Conservation (phyloP, 2,329 filamentous ascomycete genomes). For the Diaporthe citriasiana region DNA sequence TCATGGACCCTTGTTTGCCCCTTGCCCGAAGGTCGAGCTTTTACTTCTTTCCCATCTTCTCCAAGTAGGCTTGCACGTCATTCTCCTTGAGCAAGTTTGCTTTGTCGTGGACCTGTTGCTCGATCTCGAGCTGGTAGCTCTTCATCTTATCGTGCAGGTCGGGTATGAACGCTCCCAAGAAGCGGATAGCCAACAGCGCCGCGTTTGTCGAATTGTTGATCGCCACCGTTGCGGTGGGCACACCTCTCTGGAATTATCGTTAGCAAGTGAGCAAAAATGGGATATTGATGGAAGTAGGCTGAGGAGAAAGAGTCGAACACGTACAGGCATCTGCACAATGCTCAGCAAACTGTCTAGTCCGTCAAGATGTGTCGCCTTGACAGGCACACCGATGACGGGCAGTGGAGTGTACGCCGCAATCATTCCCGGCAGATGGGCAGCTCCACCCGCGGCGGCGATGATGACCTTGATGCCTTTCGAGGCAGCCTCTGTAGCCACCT, state of each 20-base stretch:
- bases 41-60: slow-evolving; percentile 52
- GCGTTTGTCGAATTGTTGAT: slow-evolving; percentile 88
- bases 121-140: slow-evolving; percentile 73
- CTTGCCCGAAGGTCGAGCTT: neutral
- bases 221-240: slow-evolving; percentile 81
- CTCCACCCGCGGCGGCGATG: slow-evolving; percentile 82
- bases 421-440: slow-evolving; percentile 83
- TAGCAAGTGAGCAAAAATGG: slow-evolving; percentile 51
- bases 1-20: no score
- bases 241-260: slow-evolving; percentile 64
- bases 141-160: slow-evolving; percentile 71
- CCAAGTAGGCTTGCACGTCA: slow-evolving; percentile 70
- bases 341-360: slow-evolving; percentile 79
- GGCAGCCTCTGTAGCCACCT: slow-evolving; percentile 74
- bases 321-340: slow-evolving; percentile 83
- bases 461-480: slow-evolving; percentile 78
- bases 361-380: slow-evolving; percentile 80
- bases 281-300: slow-evolving; percentile 52
- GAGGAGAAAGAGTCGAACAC: slow-evolving; percentile 45
- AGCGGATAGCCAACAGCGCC: slow-evolving; percentile 77
- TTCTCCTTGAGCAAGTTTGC: slow-evolving; percentile 68
- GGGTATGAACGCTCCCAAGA: slow-evolving; percentile 71
- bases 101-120: slow-evolving; percentile 74
- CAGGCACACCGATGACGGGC: slow-evolving; percentile 83
- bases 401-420: slow-evolving; percentile 77